These are phyloP conservation scores for Populus hybrid DNA, from an alignment of 441 rosid genomes.

Conservation along the genomic window DNA sequence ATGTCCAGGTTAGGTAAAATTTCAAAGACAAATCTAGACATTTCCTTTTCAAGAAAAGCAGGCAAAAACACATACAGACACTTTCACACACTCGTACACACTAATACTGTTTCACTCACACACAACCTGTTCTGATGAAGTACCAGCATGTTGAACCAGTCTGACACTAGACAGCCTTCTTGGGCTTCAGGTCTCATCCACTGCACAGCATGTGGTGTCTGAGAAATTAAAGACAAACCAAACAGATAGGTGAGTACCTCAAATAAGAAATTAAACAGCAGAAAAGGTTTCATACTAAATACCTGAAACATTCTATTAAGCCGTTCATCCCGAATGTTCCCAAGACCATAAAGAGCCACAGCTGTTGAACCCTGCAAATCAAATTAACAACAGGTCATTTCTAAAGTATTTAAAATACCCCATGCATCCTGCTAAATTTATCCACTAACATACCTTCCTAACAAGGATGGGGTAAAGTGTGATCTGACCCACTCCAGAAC, in stretches of 20 bases:
- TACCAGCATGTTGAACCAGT: constrained; percentile 97
- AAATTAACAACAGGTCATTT: constrained; percentile 12
- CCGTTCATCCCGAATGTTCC: constrained; percentile 98
- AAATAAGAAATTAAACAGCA: constrained; percentile 20
- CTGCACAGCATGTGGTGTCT: constrained; percentile 98
- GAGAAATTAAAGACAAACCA: constrained; percentile 17
- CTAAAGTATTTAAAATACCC: constrained; percentile 5
- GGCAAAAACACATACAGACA: neutral
- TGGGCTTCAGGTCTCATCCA: constrained; percentile 99
- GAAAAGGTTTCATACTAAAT: constrained; percentile 11
- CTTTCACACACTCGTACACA: neutral
- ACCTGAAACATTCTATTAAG: constrained; percentile 99
- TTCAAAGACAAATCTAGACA: neutral
- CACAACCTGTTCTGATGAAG: constrained; percentile 97
- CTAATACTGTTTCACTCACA: constrained; percentile 7
- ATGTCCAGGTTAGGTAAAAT: constrained; percentile 9
- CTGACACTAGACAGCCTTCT: constrained; percentile 72
- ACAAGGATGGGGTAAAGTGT: constrained; percentile 85
- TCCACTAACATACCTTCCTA: constrained; percentile 56
- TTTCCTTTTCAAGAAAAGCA: neutral
- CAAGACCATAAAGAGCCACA: constrained; percentile 96
- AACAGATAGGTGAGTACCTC: constrained; percentile 9
- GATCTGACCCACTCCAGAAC: constrained; percentile 99
- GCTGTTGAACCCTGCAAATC: constrained; percentile 76
- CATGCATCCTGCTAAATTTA: constrained; percentile 9